These are phyloP conservation scores for Exophiala calicioides DNA, from an alignment of 2,329 filamentous ascomycete species.

Conservation along the genomic window DNA sequence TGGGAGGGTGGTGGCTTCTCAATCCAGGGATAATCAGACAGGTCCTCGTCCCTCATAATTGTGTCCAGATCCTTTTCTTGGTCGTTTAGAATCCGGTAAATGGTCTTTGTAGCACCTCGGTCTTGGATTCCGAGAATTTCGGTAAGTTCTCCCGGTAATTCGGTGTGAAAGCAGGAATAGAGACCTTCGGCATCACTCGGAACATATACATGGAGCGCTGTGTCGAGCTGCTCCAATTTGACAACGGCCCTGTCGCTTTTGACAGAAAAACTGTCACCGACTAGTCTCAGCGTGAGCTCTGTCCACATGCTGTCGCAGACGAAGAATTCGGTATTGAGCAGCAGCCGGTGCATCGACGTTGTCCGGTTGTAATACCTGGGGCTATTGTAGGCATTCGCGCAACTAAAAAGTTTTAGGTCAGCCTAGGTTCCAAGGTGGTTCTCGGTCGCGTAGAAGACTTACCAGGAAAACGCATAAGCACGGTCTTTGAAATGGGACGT, in stretches of 20 bases:
- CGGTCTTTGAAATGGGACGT: slow-evolving; percentile 15
- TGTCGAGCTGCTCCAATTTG: slow-evolving; percentile 7
- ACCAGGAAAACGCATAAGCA: slow-evolving; percentile 25
- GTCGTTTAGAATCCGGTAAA: slow-evolving; percentile 24
- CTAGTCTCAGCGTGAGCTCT: slow-evolving; percentile 6
- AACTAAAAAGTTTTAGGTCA: slow-evolving; percentile 15
- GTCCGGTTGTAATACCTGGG: slow-evolving; percentile 17
- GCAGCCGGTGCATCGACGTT: slow-evolving; percentile 11
- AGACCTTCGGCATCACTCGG: slow-evolving; percentile 11
- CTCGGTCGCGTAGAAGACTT: too few relatives aligned
- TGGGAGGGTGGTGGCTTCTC: slow-evolving; percentile 12
- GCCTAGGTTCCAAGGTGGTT: too few relatives aligned
- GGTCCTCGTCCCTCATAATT: slow-evolving; percentile 20
- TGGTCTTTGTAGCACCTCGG: slow-evolving; percentile 10
- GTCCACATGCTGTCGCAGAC: slow-evolving; percentile 22
- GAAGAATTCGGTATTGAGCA: slow-evolving; percentile 12
- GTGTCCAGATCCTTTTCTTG: slow-evolving; percentile 7
- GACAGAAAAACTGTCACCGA: slow-evolving; percentile 1
- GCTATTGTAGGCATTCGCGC: slow-evolving; percentile 19
- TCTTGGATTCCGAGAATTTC: slow-evolving; percentile 9
- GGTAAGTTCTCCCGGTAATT: slow-evolving; percentile 16
- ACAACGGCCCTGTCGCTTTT: slow-evolving; percentile 10
- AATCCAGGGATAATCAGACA: slow-evolving; percentile 15
- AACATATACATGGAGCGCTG: slow-evolving; percentile 13
- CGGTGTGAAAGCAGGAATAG: slow-evolving; percentile 23